These are phyloP conservation scores for Gaertneriomyces semiglobifer DNA, from an alignment of 192 early-diverging fungal species.

Conservation along the genomic window DNA sequence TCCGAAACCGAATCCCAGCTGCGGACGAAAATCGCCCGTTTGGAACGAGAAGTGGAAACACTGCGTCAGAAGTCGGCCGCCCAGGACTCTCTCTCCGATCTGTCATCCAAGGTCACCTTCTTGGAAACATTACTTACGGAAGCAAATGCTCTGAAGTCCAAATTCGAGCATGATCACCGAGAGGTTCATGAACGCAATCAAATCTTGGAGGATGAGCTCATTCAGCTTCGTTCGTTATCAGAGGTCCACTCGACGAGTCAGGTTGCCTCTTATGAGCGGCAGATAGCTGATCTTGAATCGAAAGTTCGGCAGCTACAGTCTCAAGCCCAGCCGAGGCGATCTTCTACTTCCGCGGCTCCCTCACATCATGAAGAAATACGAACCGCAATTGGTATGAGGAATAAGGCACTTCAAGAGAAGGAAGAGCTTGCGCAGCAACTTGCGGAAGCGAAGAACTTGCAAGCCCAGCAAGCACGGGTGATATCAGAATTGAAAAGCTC, in stretches of 20 bases:
- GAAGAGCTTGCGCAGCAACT: conserved; percentile 45
- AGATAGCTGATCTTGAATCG: too few species aligned
- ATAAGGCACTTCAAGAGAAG: conserved; percentile 52
- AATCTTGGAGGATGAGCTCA: conserved; percentile 48
- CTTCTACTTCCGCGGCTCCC: too few species aligned
- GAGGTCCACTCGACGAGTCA: conserved; percentile 6
- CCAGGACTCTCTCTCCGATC: conserved; percentile 19
- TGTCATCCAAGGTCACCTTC: conserved; percentile 37
- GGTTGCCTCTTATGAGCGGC: background rate
- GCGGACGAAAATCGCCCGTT: conserved; percentile 46
- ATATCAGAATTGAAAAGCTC: conserved; percentile 17
- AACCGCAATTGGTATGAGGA: too few species aligned
- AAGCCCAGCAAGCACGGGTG: conserved; percentile 52
- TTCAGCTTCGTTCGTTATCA: conserved; percentile 32
- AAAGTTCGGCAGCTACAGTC: too few species aligned
- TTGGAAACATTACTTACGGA: conserved; percentile 64
- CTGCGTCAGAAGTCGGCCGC: conserved; percentile 28
- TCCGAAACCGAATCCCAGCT: too few species aligned
- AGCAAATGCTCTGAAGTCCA: conserved; percentile 52
- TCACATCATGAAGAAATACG: too few species aligned
- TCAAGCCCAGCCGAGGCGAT: too few species aligned
- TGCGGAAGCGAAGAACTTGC: conserved; percentile 52
- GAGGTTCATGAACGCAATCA: conserved; percentile 52
- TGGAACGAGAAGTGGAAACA: conserved; percentile 59
- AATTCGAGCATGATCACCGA: conserved; percentile 60